Evolutionary conservation across 495 filamentous ascomycete genomes (phyloP).

Genomic region (Aspergillus diversus): DNA sequence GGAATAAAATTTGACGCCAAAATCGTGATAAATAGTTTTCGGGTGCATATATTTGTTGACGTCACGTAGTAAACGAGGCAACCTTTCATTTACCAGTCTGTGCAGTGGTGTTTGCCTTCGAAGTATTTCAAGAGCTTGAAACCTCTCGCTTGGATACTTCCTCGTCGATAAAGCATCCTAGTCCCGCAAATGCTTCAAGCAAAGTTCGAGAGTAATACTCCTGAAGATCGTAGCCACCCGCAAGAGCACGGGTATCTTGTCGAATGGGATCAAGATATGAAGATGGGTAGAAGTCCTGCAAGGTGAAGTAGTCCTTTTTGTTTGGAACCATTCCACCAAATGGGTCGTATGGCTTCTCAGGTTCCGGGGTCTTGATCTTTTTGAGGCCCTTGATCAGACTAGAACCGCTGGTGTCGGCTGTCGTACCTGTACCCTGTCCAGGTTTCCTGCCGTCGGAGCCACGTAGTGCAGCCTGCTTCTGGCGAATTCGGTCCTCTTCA

Average conservation of each 20-base stretch:
- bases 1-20: neutral
- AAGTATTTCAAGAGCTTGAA: constrained; percentile 19
- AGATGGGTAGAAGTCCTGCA: constrained; percentile 68
- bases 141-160: constrained; percentile 60
- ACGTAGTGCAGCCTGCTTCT: constrained; percentile 49
- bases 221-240: constrained; percentile 78
- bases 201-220: constrained; percentile 82
- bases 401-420: constrained; percentile 37
- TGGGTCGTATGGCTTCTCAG: constrained; percentile 84
- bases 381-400: constrained; percentile 75
- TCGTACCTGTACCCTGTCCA: constrained; percentile 22
- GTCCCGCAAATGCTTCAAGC: constrained; percentile 86
- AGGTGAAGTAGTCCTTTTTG: constrained; percentile 66
- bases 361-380: constrained; percentile 59
- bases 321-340: constrained; percentile 74
- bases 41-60: neutral
- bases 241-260: constrained; percentile 61
- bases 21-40: neutral
- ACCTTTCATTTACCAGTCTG: neutral
- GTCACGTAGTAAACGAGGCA: neutral
- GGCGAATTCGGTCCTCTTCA: constrained; percentile 52
- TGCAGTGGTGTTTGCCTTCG: constrained; percentile 30
- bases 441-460: constrained; percentile 39
- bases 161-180: constrained; percentile 82
- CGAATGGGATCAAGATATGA: constrained; percentile 65